Evolutionary conservation across 768 basidiomycete species (phyloP).

Genomic region (Austroboletus eburneus): DNA sequence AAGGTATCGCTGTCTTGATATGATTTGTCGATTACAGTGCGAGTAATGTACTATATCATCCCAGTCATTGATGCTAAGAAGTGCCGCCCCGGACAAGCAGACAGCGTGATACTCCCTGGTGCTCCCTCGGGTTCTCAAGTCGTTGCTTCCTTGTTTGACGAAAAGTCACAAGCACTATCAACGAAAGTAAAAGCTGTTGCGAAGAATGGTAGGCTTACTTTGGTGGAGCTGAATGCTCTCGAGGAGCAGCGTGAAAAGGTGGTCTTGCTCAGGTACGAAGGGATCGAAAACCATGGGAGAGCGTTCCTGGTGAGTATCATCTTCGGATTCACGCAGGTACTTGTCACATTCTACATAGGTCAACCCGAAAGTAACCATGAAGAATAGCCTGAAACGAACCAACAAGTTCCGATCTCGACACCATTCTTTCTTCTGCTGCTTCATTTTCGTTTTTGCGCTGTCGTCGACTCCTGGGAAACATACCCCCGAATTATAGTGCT

Average conservation of each 20-base stretch:
- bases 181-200: constrained; percentile 29
- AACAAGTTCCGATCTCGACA: constrained; percentile 67
- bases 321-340: constrained; percentile 44
- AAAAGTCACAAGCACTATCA: constrained; percentile 40
- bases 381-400: constrained; percentile 38
- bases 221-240: constrained; percentile 56
- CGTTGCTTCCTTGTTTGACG: constrained; percentile 59
- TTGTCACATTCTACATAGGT: constrained; percentile 69
- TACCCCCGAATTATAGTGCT: constrained; percentile 58
- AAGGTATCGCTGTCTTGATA: constrained; percentile 67
- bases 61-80: constrained; percentile 60
- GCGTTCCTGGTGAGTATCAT: constrained; percentile 41
- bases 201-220: constrained; percentile 44
- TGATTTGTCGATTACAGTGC: constrained; percentile 52
- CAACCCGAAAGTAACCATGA: constrained; percentile 62
- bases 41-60: constrained; percentile 42
- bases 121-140: constrained; percentile 16
- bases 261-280: constrained; percentile 52
- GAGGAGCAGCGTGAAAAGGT: constrained; percentile 67
- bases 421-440: constrained; percentile 68
- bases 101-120: constrained; percentile 10
- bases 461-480: constrained; percentile 52
- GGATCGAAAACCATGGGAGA: constrained; percentile 59
- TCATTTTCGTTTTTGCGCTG: constrained; percentile 46
- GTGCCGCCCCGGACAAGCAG: constrained; percentile 35